Base-by-base conservation (phyloP, 257 asterid species). In the Plantago major region DNA sequence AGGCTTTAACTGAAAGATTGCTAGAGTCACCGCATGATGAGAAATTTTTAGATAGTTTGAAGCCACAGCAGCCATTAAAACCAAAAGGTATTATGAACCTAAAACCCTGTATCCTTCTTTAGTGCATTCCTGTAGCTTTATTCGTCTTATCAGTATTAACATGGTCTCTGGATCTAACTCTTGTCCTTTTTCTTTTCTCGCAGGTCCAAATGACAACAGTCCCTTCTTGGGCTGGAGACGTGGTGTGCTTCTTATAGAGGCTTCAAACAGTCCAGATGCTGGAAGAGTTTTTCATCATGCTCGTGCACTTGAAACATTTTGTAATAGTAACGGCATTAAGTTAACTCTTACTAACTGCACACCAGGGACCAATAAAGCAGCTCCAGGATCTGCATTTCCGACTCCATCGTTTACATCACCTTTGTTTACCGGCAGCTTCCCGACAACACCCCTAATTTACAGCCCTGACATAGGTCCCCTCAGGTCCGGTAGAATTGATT, bases 191-290 rank as follows among this genome's bases (percentile, higher is more conserved):
- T 33, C 40, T 33, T 33, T 33, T 33, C 40, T 70, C 61, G 37
- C 76, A 74, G 84, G 43, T 38, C 53, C 80, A 60, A 84, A 81
- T 66, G 87, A 74, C 69, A 83, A 75, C 66, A 66, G 76, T 53
- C 87, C 95, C 71, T 76, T 88, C 69, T 82, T 93, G 84, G 99
- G 99, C 60, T 87, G 95, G 99, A 87, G 99, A 65, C 83, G 88
- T 17, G 81, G 86, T 26, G 87, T 87, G 65, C 95, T 93, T 67
- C 97, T 93, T 68, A 82, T 89, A 63, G 96, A 89, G 70, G 97
- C 97, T 67, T 82, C 92, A 64, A 86, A 87, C 69, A 93, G 99
- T 81, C 95, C 97, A 53, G 97, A 89, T 79, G 80, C 99, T 73
- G 97, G 94, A 72, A 82, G 96, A 78, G 86, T 83, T 72, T 81